Conservation (phyloP, 768 basidiomycete genomes). For the Tylopilus sp. region DNA sequence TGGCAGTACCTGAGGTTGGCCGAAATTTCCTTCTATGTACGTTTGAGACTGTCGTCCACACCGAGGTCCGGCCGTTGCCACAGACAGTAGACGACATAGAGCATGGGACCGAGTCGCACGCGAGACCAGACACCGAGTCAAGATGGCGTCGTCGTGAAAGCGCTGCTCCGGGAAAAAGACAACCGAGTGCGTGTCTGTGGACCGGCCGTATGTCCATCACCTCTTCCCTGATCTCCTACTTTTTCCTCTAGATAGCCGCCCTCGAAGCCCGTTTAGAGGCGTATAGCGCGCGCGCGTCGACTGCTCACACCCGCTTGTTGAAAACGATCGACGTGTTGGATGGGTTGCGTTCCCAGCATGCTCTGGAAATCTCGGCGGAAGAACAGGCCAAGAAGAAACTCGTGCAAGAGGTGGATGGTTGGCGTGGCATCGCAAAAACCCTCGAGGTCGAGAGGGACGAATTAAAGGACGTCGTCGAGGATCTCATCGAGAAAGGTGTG, state of each 20-base stretch:
- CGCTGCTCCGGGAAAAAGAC: constrained; percentile 24
- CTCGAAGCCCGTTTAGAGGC: constrained; percentile 34
- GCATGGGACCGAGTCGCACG: constrained; percentile 25
- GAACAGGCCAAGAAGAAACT: no score
- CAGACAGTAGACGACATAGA: neutral
- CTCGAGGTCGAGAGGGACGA: no score
- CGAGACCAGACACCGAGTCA: constrained; percentile 15
- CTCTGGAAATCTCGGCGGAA: no score
- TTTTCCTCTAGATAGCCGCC: constrained; percentile 27
- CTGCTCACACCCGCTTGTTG: constrained; percentile 44
- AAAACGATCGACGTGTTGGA: constrained; percentile 27
- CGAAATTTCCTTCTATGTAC: constrained; percentile 19
- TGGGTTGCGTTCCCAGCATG: no score
- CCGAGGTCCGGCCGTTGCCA: neutral
- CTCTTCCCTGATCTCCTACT: no score
- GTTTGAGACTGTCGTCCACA: constrained; percentile 3
- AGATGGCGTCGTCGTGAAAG: no score
- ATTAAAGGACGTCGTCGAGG: no score
- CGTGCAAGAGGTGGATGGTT: no score
- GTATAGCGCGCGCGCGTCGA: constrained; percentile 38
- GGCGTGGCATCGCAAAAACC: no score
- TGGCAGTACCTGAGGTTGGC: no score
- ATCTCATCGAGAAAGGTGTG: no score
- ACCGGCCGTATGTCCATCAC: no score
- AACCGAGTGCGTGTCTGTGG: constrained; percentile 21